phyloP scores from a whole-genome alignment of 768 basidiomycete genomes.

The Podaxis sp. region DNA sequence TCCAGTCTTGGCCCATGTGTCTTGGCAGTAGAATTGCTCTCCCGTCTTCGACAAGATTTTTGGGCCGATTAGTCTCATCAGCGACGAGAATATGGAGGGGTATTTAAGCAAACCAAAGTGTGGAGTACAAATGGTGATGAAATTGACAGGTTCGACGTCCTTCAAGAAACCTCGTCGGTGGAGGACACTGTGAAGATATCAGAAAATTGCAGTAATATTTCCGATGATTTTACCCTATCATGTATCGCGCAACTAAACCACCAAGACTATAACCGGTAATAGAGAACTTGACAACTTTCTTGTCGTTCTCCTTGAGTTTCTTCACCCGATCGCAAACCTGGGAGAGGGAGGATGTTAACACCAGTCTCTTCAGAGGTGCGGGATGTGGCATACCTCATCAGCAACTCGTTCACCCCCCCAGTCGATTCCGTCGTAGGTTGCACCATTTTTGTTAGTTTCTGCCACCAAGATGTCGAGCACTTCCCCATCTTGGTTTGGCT shows the following conservation, averaged over 20 bases:
- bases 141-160: slow-evolving; percentile 67
- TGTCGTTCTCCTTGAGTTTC: slow-evolving; percentile 46
- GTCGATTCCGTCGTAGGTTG: slow-evolving; percentile 81
- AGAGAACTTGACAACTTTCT: slow-evolving; percentile 64
- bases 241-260: slow-evolving; percentile 77
- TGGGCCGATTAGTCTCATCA: slow-evolving; percentile 56
- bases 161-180: slow-evolving; percentile 70
- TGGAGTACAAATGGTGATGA: slow-evolving; percentile 81
- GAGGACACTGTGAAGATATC: slow-evolving; percentile 42
- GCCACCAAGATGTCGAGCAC: slow-evolving; percentile 60
- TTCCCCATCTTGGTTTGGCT: slow-evolving; percentile 28
- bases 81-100: slow-evolving; percentile 50
- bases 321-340: slow-evolving; percentile 57
- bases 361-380: neutral
- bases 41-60: slow-evolving; percentile 75
- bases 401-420: slow-evolving; percentile 81
- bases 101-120: slow-evolving; percentile 73
- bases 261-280: slow-evolving; percentile 78
- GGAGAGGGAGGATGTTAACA: neutral
- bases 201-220: neutral
- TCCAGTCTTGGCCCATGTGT: slow-evolving; percentile 68
- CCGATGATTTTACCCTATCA: slow-evolving; percentile 51
- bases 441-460: slow-evolving; percentile 58
- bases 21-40: slow-evolving; percentile 69
- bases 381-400: slow-evolving; percentile 51